Percentiles rank a stretch among this genome's conserved stretches.
Evolutionary conservation across 2,329 filamentous ascomycete genomes (phyloP).

Genomic region (Sporothrix globosa): DNA sequence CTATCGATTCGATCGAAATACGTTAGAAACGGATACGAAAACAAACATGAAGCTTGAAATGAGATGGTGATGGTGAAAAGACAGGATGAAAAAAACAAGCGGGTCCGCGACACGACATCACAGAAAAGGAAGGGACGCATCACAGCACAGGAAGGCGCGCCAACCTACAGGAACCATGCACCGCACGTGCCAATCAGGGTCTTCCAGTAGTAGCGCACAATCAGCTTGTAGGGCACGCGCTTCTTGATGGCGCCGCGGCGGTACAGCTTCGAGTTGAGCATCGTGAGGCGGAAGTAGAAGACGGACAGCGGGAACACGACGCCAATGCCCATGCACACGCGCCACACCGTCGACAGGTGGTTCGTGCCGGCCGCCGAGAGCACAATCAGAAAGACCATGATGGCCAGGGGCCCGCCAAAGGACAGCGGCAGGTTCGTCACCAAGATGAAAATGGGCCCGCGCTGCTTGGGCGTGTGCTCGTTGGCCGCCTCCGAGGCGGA

Average conservation of each 20-base stretch:
- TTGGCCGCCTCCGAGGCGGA: slow-evolving; percentile 59
- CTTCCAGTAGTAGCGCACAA: slow-evolving; percentile 53
- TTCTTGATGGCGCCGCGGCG: slow-evolving; percentile 50
- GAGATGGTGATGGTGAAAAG: not conserved
- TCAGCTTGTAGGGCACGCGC: slow-evolving; percentile 53
- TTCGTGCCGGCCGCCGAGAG: slow-evolving; percentile 51
- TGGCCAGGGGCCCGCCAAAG: slow-evolving; percentile 56
- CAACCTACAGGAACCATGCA: slow-evolving; percentile 36
- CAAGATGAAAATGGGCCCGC: slow-evolving; percentile 60
- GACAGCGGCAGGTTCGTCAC: slow-evolving; percentile 54
- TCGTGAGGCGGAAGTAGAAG: slow-evolving; percentile 57
- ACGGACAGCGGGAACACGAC: slow-evolving; percentile 55
- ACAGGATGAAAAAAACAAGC: not conserved
- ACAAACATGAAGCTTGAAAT: not conserved
- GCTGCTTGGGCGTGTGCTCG: slow-evolving; percentile 45
- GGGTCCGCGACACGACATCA: not conserved
- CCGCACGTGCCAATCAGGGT: slow-evolving; percentile 54
- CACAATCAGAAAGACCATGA: slow-evolving; percentile 54
- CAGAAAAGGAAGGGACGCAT: too few species aligned
- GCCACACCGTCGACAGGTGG: slow-evolving; percentile 52
- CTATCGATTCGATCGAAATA: too few species aligned
- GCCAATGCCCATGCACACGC: slow-evolving; percentile 55
- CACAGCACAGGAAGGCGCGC: too few species aligned
- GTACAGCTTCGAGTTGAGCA: slow-evolving; percentile 56
- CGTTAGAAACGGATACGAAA: not conserved